phyloP scores from a whole-genome alignment of 305 asterid genomes.

The Solanum aculeatissimum region DNA sequence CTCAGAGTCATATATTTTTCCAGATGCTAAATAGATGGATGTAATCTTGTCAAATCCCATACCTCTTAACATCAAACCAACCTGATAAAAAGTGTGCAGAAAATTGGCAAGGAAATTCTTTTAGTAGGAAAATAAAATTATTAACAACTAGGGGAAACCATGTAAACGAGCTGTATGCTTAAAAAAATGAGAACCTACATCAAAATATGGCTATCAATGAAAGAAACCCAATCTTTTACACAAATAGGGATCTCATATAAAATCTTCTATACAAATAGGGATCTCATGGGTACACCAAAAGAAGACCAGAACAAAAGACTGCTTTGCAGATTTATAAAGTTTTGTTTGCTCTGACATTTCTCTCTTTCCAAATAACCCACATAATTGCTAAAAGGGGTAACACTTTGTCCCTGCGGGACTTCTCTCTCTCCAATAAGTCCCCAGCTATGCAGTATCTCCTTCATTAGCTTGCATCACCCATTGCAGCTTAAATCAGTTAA shows the following conservation, averaged over 20 bases:
- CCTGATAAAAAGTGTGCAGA: conserved; percentile 36
- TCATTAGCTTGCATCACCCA: background rate
- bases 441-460: background rate
- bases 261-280: background rate
- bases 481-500: background rate
- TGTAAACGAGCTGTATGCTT: background rate
- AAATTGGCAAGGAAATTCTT: background rate
- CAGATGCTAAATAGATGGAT: conserved; percentile 85
- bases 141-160: background rate
- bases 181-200: background rate
- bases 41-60: conserved; percentile 91
- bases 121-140: background rate
- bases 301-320: background rate
- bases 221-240: background rate
- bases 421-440: background rate
- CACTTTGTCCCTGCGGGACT: background rate
- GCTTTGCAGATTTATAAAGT: background rate
- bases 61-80: conserved; percentile 95
- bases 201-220: background rate
- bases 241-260: background rate
- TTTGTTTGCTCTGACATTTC: background rate
- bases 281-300: background rate
- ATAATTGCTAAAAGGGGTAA: background rate
- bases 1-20: conserved; percentile 83
- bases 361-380: background rate